These are phyloP conservation scores for Trichoderma sp. DNA, from an alignment of 2,329 filamentous ascomycete genomes.

Conservation along the genomic window DNA sequence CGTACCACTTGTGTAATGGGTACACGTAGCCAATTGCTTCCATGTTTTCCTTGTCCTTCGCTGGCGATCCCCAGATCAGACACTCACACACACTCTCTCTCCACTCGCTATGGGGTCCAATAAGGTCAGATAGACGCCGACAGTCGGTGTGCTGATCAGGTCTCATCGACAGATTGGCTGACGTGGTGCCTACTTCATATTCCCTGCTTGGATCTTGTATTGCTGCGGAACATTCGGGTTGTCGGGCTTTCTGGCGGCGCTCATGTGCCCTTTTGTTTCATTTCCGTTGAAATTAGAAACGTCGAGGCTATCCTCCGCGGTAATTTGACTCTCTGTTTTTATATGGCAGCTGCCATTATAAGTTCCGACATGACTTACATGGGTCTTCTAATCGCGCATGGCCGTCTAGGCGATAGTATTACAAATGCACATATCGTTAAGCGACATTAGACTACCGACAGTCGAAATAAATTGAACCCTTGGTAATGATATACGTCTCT, in stretches of 20 bases:
- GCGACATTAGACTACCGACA: constrained; percentile 5
- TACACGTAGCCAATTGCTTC: not conserved
- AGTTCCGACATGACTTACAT: not conserved
- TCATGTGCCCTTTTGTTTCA: not conserved
- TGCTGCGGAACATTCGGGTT: constrained; percentile 6
- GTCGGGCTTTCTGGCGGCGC: not conserved
- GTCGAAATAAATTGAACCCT: not conserved
- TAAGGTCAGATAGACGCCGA: not conserved
- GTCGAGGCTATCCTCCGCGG: not conserved
- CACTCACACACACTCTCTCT: not conserved
- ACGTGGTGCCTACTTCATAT: not conserved
- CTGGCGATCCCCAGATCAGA: not conserved
- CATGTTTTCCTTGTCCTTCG: not conserved
- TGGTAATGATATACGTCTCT: not conserved
- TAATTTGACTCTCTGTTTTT: constrained; percentile 1
- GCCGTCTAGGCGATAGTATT: not conserved
- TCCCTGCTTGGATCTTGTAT: not conserved
- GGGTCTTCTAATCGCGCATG: not conserved
- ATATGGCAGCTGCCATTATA: not conserved
- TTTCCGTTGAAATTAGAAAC: constrained; percentile 19
- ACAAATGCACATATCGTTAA: constrained; percentile 9
- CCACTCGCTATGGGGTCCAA: not conserved
- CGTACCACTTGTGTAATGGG: not conserved
- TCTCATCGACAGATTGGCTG: not conserved
- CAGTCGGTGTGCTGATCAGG: constrained; percentile 10